phyloP scores from a whole-genome alignment of 805 yeast species.

The Wickerhamiella azymoides region DNA sequence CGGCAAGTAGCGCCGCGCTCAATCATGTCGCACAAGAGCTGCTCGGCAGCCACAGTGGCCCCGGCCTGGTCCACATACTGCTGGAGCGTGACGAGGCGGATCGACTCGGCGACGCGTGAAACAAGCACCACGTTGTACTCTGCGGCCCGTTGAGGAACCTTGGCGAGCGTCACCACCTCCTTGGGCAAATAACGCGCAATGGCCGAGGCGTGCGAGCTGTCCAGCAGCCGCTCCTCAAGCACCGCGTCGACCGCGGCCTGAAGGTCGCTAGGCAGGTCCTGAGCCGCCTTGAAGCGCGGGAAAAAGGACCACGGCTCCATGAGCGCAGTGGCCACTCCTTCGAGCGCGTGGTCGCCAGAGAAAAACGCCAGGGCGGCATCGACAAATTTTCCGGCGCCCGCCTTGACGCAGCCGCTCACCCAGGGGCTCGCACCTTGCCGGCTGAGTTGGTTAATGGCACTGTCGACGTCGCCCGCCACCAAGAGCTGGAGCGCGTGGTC shows the following conservation, averaged over 20 bases:
- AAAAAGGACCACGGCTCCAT: conserved; percentile 7
- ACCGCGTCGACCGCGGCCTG: not conserved
- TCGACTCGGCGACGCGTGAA: conserved; percentile 12
- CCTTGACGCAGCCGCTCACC: conserved; percentile 4
- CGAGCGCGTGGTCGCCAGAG: not conserved
- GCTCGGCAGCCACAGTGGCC: conserved; percentile 5
- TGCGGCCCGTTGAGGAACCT: conserved; percentile 9
- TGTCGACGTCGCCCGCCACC: conserved; percentile 6
- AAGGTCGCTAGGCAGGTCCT: not conserved
- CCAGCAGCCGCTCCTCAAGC: not conserved
- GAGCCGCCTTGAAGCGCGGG: not conserved
- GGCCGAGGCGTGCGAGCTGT: not conserved
- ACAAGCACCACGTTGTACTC: conserved; percentile 14
- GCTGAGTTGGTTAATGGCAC: conserved; percentile 4
- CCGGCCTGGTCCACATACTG: conserved; percentile 3
- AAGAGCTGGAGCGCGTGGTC: conserved; percentile 1
- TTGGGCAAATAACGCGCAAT: not conserved
- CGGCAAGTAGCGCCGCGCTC: conserved; percentile 7
- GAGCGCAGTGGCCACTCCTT: conserved; percentile 2
- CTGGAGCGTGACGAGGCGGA: conserved; percentile 9
- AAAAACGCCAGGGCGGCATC: conserved; percentile 8
- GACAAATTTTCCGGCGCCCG: conserved; percentile 4
- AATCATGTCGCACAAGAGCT: conserved; percentile 11
- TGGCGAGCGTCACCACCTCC: not conserved
- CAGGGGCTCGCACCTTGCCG: conserved; percentile 1